These are phyloP conservation scores for Akebia trifoliata DNA, from an alignment of 164 flowering plant genomes.

Conservation along the genomic window DNA sequence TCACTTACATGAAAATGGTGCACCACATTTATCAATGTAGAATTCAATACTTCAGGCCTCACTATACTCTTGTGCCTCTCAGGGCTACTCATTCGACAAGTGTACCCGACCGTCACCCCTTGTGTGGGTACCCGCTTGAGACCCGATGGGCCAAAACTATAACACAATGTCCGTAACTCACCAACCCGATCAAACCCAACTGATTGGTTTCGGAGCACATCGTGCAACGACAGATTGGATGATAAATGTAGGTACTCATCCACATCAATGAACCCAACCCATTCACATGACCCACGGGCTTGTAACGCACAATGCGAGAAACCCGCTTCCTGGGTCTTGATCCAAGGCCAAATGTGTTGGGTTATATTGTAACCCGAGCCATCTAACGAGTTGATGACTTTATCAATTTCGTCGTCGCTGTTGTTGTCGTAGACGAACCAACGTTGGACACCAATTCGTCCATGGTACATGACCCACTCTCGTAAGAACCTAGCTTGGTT, in stretches of 20 bases:
- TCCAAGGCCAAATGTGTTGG: constrained; percentile 74
- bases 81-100: constrained; percentile 44
- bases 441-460: constrained; percentile 55
- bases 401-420: constrained; percentile 52
- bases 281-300: constrained; percentile 50
- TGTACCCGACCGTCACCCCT: constrained; percentile 76
- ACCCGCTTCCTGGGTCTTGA: constrained; percentile 87
- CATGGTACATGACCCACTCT: constrained; percentile 85
- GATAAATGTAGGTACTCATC: constrained; percentile 72
- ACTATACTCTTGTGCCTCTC: constrained; percentile 89
- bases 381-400: constrained; percentile 26
- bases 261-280: constrained; percentile 87
- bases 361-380: constrained; percentile 28
- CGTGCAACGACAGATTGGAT: constrained; percentile 16
- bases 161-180: constrained; percentile 47
- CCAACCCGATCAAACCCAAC: constrained; percentile 18
- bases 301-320: constrained; percentile 74
- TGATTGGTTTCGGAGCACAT: constrained; percentile 33
- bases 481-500: constrained; percentile 59
- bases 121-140: constrained; percentile 29
- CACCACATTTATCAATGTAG: constrained; percentile 65
- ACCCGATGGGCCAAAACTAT: constrained; percentile 88
- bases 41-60: constrained; percentile 54
- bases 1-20: constrained; percentile 70
- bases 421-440: constrained; percentile 91